Percentiles rank a stretch among this genome's conserved stretches.
These are phyloP conservation scores for Capronia epimyces DNA, from an alignment of 2,329 filamentous ascomycete species.

Conservation along the genomic window DNA sequence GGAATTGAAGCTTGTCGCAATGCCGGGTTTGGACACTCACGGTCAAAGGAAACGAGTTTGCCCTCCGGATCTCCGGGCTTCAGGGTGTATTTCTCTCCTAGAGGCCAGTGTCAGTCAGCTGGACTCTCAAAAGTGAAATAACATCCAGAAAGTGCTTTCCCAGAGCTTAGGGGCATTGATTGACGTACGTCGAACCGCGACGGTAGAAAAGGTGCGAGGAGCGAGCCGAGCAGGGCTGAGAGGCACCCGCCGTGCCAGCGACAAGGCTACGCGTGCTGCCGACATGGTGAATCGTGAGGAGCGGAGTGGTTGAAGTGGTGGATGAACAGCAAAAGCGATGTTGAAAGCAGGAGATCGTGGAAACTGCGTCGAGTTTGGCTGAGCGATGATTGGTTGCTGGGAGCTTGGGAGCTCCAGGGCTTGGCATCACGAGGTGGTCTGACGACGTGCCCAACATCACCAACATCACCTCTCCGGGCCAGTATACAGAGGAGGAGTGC, in stretches of 20 bases:
- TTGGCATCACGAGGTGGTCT: constrained; percentile 7
- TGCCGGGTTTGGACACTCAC: constrained; percentile 32
- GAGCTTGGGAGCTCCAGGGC: constrained; percentile 5
- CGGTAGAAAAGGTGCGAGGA: constrained; percentile 43
- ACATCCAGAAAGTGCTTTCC: constrained; percentile 7
- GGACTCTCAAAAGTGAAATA: constrained; percentile 23
- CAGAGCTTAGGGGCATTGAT: constrained; percentile 16
- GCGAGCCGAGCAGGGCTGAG: constrained; percentile 35
- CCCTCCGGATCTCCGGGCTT: constrained; percentile 37
- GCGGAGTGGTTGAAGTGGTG: not conserved
- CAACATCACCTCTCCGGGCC: not conserved
- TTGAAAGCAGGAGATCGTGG: constrained; percentile 3
- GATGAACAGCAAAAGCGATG: constrained; percentile 4
- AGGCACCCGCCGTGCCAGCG: constrained; percentile 43
- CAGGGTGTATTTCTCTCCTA: constrained; percentile 37
- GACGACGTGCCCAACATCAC: not conserved
- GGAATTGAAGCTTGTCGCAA: not conserved
- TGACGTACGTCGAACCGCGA: constrained; percentile 44
- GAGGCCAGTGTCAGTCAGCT: constrained; percentile 12
- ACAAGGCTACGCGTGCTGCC: constrained; percentile 44
- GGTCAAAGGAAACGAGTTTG: constrained; percentile 43
- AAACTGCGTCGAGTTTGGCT: constrained; percentile 7
- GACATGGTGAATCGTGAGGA: constrained; percentile 38
- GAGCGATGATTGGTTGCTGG: constrained; percentile 6
- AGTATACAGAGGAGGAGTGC: too few relatives aligned